A percentile compares a stretch with the other conserved stretches of the same genome.
These are phyloP conservation scores for Talaromyces sp. DNA, from an alignment of 2,329 filamentous ascomycete genomes.

Conservation along the genomic window DNA sequence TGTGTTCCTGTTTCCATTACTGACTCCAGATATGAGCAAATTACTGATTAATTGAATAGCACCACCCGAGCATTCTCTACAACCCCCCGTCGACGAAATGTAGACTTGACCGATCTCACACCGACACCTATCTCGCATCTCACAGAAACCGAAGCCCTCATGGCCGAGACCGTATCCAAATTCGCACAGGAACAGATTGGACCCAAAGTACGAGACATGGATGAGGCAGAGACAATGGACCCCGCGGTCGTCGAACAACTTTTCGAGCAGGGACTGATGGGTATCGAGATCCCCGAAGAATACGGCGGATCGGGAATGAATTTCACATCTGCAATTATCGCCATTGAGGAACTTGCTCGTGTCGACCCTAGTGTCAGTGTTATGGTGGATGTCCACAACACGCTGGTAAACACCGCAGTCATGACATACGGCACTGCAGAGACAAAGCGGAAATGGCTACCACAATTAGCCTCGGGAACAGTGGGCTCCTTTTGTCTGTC, in stretches of 20 bases:
- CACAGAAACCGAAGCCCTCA: slow-evolving; percentile 81
- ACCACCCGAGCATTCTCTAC: slow-evolving; percentile 56
- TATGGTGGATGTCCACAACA: slow-evolving; percentile 96
- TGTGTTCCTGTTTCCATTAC: slow-evolving; percentile 25
- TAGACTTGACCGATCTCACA: slow-evolving; percentile 68
- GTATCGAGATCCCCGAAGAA: slow-evolving; percentile 94
- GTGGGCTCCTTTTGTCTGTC: slow-evolving; percentile 89
- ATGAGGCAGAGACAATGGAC: slow-evolving; percentile 94
- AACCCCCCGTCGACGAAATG: slow-evolving; percentile 51
- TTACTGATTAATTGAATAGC: not conserved
- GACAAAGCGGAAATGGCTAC: slow-evolving; percentile 79
- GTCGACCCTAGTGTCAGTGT: slow-evolving; percentile 94
- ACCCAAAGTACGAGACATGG: slow-evolving; percentile 93
- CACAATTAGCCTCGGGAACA: slow-evolving; percentile 81
- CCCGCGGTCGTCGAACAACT: slow-evolving; percentile 79
- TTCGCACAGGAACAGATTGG: slow-evolving; percentile 85
- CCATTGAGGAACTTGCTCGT: slow-evolving; percentile 91
- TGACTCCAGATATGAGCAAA: not conserved
- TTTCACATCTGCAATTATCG: slow-evolving; percentile 92
- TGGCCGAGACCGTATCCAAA: slow-evolving; percentile 84
- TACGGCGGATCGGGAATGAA: slow-evolving; percentile 98
- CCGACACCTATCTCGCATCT: slow-evolving; percentile 92
- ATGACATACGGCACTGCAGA: slow-evolving; percentile 75
- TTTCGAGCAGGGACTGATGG: slow-evolving; percentile 97
- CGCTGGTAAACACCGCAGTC: slow-evolving; percentile 88